Percentiles rank a stretch among this genome's conserved stretches.
Conservation (phyloP, 805 yeast genomes). For the Candida railenensis region DNA sequence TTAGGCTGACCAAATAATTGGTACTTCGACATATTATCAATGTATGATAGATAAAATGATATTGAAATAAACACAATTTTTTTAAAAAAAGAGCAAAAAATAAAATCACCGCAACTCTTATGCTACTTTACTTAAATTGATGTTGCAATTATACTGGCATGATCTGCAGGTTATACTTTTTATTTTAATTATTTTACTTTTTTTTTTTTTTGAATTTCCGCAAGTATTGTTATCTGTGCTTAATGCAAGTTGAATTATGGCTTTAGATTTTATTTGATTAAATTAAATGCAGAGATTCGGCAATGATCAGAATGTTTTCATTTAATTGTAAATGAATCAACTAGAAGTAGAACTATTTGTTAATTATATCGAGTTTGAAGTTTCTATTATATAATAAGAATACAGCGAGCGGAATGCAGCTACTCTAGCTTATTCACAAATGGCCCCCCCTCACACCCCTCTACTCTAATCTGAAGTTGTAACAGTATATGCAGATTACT, state of each 20-base stretch:
- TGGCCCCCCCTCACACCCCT: not conserved
- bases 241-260: not conserved
- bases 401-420: no score
- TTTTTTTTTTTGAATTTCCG: not conserved
- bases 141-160: conserved; percentile 1
- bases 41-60: not conserved
- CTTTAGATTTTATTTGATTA: not conserved
- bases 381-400: no score
- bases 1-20: not conserved
- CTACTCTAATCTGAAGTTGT: not conserved
- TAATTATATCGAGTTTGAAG: no score
- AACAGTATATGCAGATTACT: not conserved
- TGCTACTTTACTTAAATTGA: not conserved
- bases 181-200: not conserved
- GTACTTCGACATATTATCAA: not conserved
- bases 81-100: not conserved
- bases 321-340: no score
- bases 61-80: not conserved
- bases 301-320: no score
- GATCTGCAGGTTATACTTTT: conserved; percentile 1
- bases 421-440: no score
- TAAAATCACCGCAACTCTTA: not conserved
- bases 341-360: no score
- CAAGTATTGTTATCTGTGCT: not conserved
- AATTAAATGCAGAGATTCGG: not conserved